Percentiles rank a stretch among this genome's conserved stretches.
Conservation (phyloP, 75 land plant genomes). For the Cunninghamia lanceolata region DNA sequence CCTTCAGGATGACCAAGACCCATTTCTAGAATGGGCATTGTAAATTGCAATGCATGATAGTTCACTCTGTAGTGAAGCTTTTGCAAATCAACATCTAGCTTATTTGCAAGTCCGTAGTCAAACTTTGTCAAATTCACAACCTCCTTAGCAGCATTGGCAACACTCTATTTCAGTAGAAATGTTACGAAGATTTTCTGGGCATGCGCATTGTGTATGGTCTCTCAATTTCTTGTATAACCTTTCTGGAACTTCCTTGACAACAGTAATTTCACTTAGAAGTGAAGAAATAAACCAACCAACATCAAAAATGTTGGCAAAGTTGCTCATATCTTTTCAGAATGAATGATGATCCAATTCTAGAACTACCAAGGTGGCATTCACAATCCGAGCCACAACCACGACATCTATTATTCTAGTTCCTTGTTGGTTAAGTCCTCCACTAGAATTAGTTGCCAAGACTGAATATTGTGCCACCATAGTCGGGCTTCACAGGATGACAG, state of each 20-base stretch:
- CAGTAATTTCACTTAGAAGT: conserved; percentile 70
- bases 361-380: conserved; percentile 93
- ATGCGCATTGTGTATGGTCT: conserved; percentile 83
- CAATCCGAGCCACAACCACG: conserved; percentile 89
- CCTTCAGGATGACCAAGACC: conserved; percentile 76
- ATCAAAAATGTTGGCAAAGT: conserved; percentile 88
- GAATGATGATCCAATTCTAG: conserved; percentile 93
- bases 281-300: conserved; percentile 87
- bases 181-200: conserved; percentile 83
- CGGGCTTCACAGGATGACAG: too few relatives aligned
- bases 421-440: conserved; percentile 97
- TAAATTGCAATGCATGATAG: conserved; percentile 85
- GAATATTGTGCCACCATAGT: too few relatives aligned
- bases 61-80: conserved; percentile 90
- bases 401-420: conserved; percentile 98
- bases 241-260: conserved; percentile 84
- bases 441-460: too few relatives aligned
- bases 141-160: conserved; percentile 89
- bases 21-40: conserved; percentile 60
- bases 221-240: conserved; percentile 60
- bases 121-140: conserved; percentile 83
- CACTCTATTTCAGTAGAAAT: conserved; percentile 71
- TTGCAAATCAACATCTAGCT: conserved; percentile 70
- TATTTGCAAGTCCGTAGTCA: conserved; percentile 92
- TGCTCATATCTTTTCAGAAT: conserved; percentile 94